Base-by-base conservation (phyloP, 2,329 filamentous ascomycete species). In the Talaromyces funiculosus region DNA sequence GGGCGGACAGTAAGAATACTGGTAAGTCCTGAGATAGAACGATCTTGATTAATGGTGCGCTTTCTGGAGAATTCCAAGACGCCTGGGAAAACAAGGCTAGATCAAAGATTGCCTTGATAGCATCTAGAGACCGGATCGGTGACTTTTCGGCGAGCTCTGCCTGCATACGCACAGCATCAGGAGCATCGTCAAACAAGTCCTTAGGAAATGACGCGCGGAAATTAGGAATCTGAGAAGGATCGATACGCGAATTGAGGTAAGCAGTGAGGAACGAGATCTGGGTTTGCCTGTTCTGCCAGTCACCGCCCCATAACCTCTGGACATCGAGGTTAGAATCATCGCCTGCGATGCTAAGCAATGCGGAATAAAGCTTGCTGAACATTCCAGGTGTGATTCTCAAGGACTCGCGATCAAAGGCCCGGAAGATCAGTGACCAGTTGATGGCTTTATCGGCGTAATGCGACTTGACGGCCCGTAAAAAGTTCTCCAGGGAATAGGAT, bases 211-310 rank as follows among this genome's bases (percentile, higher is more conserved):
- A 90, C 24, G 86, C 83, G 60, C 90, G 85, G 37, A 97, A 82
- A 35, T 88, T 86, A 0, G 92, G 93, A 61, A 97, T 94, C 37
- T 89, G 89, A 12, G 87, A 89, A 3, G 90, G 89, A 72, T 97
- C 92, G 26, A 96, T 82, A 12, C 84, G 84, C 60, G 92, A 83
- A 3, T 89, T 90, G 22, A 93, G 82, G 72, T 93, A 97, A 18
- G 92, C 92, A 64, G 89, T 88, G 58, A 97, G 85, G 72, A 97
- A 97, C n/a, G 92, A 95, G 37, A 99, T 79, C 65, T 97, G 93
- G 0, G 94, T 90, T 64, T 96, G 87, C 14, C 89, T 84, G 66
- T 95, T 85, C 64, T 88, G 86, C 93, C 95, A 99, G 63, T 85
- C 68, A 7, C 92, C 92, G 61, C 92, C 92, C 92, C 94, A 97